Base-by-base conservation (phyloP, 176 grass and related monocot genomes). In the Phyllostachys edulis region DNA sequence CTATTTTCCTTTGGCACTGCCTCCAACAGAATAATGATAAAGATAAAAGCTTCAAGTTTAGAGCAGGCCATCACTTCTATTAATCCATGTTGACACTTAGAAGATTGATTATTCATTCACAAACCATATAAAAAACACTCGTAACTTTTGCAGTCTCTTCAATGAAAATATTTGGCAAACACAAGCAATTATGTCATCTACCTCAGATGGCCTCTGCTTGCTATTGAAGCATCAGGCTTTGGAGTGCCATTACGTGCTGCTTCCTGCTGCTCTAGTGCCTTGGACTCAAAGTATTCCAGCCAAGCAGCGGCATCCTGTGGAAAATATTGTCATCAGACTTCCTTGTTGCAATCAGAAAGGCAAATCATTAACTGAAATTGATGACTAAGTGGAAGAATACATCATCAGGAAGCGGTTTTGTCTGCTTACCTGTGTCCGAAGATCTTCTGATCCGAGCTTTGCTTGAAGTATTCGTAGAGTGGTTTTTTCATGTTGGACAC, bases 181-280 rank as follows among this genome's bases (percentile, higher is more conserved):
- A 56, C 32, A 82, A 81, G 54, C 34, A 73, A 79, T 61, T 67
- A 78, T 67, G 59, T 73, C 49, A 83, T 82, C 45, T 92, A 98
- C 96, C 96, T 98, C 51, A 98, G 83, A 84, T 98, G 96, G 46
- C 96, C 96, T 95, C 92, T 91, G 91, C 93, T 98, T 73, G 96
- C 96, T 87, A 98, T 98, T 51, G 96, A 98, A 88, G 96, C 93
- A 87, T 98, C 96, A 81, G 96, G 96, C 89, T 98, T 98, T 76
- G 93, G 96, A 83, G 96, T 95, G 66, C 96, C 96, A 80, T 98
- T 98, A 42, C 93, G 89, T 89, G 96, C 96, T 83, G 93, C 96
- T 94, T 98, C 96, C 89, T 98, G 96, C 71, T 98, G 96, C 85
- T 98, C 96, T 29, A 98, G 80, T 82, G 93, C 96, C 63, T 98